Evolutionary conservation across 345 rosid genomes (phyloP).

Genomic region (Camelina hispida): DNA sequence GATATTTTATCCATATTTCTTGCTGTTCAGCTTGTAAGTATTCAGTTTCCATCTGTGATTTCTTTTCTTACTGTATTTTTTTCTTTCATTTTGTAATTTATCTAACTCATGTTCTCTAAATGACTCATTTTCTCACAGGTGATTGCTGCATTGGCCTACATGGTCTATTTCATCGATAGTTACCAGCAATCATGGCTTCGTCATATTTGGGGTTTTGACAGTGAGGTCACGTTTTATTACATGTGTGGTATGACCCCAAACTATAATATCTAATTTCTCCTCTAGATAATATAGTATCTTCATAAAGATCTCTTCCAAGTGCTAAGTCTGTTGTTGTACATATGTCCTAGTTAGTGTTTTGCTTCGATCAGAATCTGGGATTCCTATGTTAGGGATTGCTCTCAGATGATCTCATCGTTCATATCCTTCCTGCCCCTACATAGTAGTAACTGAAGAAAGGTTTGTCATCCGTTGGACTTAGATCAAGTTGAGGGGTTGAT

Average conservation of each 20-base stretch:
- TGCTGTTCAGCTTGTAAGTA: slow-evolving; percentile 87
- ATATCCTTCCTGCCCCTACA: background rate
- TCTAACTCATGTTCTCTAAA: background rate
- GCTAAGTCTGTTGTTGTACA: background rate
- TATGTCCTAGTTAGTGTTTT: background rate
- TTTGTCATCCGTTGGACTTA: background rate
- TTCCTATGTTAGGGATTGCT: background rate
- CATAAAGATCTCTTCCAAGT: background rate
- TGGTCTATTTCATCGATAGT: slow-evolving; percentile 76
- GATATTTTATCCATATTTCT: slow-evolving; percentile 90
- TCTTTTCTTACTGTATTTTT: background rate
- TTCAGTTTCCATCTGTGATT: slow-evolving; percentile 14
- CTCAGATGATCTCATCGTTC: background rate
- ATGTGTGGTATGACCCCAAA: slow-evolving; percentile 79
- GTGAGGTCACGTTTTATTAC: slow-evolving; percentile 87
- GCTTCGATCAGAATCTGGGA: background rate
- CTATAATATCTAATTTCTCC: slow-evolving; percentile 5
- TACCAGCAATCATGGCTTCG: slow-evolving; percentile 88
- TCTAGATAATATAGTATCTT: slow-evolving; percentile 1
- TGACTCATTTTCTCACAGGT: slow-evolving; percentile 57
- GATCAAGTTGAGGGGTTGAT: background rate
- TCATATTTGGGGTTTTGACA: slow-evolving; percentile 89
- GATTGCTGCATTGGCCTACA: slow-evolving; percentile 85
- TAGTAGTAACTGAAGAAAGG: slow-evolving; percentile 1
- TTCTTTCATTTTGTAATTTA: slow-evolving; percentile 15